Evolutionary conservation across 176 grass and related monocot species (phyloP).

Genomic region (Neostapfia colusana): DNA sequence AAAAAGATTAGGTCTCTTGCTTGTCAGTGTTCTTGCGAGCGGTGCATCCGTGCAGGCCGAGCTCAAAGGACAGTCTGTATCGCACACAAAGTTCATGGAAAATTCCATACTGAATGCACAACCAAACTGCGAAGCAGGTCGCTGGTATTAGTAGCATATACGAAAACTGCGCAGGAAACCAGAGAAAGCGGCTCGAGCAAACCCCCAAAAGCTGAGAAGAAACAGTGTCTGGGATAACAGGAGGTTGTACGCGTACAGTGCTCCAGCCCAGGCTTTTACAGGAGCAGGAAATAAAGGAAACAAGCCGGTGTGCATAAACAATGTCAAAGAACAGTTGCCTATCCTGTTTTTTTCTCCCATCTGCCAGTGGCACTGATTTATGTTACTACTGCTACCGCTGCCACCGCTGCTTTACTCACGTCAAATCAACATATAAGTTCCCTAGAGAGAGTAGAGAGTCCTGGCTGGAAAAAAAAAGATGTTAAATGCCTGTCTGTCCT

Average conservation of each 20-base stretch:
- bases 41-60: background rate
- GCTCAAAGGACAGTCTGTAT: background rate
- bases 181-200: conserved; percentile 13
- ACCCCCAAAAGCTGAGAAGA: conserved; percentile 2
- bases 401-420: conserved; percentile 35
- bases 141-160: background rate
- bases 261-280: conserved; percentile 8
- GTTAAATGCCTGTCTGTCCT: background rate
- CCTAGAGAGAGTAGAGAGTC: conserved; percentile 21
- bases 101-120: background rate
- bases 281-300: conserved; percentile 17
- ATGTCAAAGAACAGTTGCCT: conserved; percentile 36
- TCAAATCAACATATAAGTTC: conserved; percentile 56
- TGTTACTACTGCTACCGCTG: conserved; percentile 34
- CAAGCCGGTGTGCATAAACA: conserved; percentile 13
- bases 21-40: background rate
- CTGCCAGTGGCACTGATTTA: conserved; percentile 44
- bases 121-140: background rate
- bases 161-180: conserved; percentile 14
- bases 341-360: background rate
- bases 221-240: conserved; percentile 15
- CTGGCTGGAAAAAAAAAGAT: background rate
- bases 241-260: conserved; percentile 32
- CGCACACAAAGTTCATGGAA: background rate
- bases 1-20: background rate